Conservation (phyloP, 768 basidiomycete species). For the Leccinum aurantiacum region DNA sequence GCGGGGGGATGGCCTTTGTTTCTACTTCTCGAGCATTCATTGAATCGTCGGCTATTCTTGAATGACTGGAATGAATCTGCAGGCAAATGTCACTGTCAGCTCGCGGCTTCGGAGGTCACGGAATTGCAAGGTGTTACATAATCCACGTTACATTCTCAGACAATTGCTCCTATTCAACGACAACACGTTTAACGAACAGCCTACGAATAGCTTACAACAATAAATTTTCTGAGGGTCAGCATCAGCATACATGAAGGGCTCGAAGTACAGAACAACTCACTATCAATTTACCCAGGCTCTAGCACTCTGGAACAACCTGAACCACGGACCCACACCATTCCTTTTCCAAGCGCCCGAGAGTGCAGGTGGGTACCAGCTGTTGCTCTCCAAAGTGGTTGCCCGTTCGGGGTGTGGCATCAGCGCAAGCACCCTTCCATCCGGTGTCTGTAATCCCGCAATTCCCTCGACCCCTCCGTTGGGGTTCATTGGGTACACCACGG, state of each 20-base stretch:
- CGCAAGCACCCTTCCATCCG: conserved; percentile 86
- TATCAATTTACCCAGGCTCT: conserved; percentile 54
- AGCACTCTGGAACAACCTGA: conserved; percentile 91
- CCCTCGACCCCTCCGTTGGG: conserved; percentile 86
- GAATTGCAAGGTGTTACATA: background rate
- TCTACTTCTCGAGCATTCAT: background rate
- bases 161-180: too few species aligned
- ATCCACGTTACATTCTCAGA: background rate
- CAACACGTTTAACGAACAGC: background rate
- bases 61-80: background rate
- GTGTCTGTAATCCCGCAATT: conserved; percentile 85
- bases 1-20: conserved; percentile 19
- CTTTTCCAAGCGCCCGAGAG: conserved; percentile 53
- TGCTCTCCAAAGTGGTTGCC: conserved; percentile 74
- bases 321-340: conserved; percentile 86
- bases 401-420: conserved; percentile 99
- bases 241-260: conserved; percentile 28
- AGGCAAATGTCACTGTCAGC: background rate
- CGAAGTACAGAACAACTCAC: conserved; percentile 18
- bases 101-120: too few species aligned
- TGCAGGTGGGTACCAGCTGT: conserved; percentile 84
- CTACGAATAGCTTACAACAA: conserved; percentile 6
- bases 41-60: background rate
- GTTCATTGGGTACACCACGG: conserved; percentile 76
- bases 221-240: conserved; percentile 2